Conservation (phyloP, 345 rosid species). For the Moricandia moricandioides region DNA sequence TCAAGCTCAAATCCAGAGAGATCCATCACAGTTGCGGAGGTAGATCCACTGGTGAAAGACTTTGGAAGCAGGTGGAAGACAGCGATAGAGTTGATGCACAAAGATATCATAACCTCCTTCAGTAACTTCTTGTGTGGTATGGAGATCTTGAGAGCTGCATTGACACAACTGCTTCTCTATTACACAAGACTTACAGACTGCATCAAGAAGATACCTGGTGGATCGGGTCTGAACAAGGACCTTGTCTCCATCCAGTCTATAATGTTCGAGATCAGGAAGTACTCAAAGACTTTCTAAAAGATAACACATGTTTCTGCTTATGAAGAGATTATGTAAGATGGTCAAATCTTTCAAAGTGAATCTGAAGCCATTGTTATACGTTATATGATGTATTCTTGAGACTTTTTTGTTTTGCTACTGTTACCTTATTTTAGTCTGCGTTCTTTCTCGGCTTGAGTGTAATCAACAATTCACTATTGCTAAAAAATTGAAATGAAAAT, state of each 20-base stretch:
- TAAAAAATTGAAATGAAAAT: not conserved
- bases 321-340: conserved; percentile 16
- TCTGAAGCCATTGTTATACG: not conserved
- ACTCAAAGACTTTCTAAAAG: conserved; percentile 75
- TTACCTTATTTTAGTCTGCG: not conserved
- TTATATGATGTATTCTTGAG: conserved; percentile 1
- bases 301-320: not conserved
- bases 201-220: conserved; percentile 77
- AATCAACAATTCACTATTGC: not conserved
- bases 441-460: not conserved
- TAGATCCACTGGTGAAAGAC: conserved; percentile 84
- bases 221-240: conserved; percentile 79
- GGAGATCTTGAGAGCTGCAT: conserved; percentile 93
- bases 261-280: conserved; percentile 96
- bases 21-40: conserved; percentile 66
- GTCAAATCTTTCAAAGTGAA: conserved; percentile 13
- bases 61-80: conserved; percentile 90
- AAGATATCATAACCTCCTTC: conserved; percentile 96
- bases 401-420: not conserved
- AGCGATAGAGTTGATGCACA: conserved; percentile 95
- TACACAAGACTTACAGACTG: conserved; percentile 89
- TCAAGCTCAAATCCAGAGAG: conserved; percentile 58
- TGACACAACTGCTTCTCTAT: conserved; percentile 91
- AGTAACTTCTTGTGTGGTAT: conserved; percentile 94
- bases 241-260: conserved; percentile 87